Evolutionary conservation across 2,329 filamentous ascomycete genomes (phyloP).

Genomic region (Penicillium brasilianum): DNA sequence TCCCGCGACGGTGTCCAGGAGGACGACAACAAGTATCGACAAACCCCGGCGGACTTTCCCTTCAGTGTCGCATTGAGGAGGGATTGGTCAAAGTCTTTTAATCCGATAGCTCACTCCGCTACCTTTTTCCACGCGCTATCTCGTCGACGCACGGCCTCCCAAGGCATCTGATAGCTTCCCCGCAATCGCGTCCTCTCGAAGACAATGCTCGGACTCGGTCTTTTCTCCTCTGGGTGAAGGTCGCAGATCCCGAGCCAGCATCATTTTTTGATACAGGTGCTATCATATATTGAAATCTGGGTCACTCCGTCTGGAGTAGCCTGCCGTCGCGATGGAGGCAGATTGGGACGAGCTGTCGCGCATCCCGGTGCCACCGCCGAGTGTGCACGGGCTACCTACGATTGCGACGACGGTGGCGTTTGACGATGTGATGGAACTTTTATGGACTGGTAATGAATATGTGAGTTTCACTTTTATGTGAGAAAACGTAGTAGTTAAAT

Average conservation of each 20-base stretch:
- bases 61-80: slow-evolving; percentile 15
- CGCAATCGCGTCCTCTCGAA: slow-evolving; percentile 42
- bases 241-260: slow-evolving; percentile 19
- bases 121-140: not conserved
- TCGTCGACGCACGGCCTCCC: slow-evolving; percentile 1
- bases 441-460: slow-evolving; percentile 93
- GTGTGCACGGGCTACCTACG: slow-evolving; percentile 70
- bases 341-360: slow-evolving; percentile 72
- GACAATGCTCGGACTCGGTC: slow-evolving; percentile 43
- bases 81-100: not conserved
- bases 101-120: not conserved
- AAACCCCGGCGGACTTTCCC: slow-evolving; percentile 9
- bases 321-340: slow-evolving; percentile 49
- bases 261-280: not conserved
- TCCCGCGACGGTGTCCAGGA: slow-evolving; percentile 12
- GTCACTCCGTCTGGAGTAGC: slow-evolving; percentile 21
- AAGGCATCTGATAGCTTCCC: slow-evolving; percentile 35
- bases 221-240: slow-evolving; percentile 40
- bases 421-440: slow-evolving; percentile 83
- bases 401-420: slow-evolving; percentile 83
- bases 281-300: slow-evolving; percentile 4
- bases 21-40: slow-evolving; percentile 15
- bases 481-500: too few relatives aligned
- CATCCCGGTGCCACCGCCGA: slow-evolving; percentile 78
- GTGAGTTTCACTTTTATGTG: slow-evolving; percentile 58